Evolutionary conservation across 352 stramenopile species (phyloP), one percentile per base, ranked within the genome.

Genomic region (Phytopythium boreale): DNA sequence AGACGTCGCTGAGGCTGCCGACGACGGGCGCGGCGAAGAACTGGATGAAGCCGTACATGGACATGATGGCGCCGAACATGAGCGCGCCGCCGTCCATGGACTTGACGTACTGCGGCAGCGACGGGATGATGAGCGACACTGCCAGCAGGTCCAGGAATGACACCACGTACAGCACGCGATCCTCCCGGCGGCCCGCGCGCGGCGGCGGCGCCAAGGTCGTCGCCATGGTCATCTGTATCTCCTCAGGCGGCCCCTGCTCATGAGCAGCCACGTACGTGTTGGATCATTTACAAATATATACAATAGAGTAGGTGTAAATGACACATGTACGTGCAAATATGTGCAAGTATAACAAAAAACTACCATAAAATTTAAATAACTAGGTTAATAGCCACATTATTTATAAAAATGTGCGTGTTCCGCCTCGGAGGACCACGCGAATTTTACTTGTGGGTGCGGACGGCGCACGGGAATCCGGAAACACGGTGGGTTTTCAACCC

Each of bases 111-210:
- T 87, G 85, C 29, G 83, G 67, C 24, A 94, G 77, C 46, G 86
- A 92, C 20, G 86, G 86, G 63, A 94, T 87, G 67, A 94, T 92
- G 82, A 94, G 87, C 50, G 86, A 94, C 22, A 94, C 83, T 24
- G 77, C 84, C 59, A 94, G 57, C 63, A 94, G 84, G 68, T 94
- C 86, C 51, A 94, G 70, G 70, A 94, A 92, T 10, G 86, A 90
- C 51, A 92, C 81, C 27, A 84, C 68, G 64, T 89, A 94, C 24
- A 94, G 77, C 67, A 92, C 78, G 34, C 75, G 67, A 60, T 55
- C 52, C 26, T 49, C 52, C 57, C 63, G 3, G 59, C 24, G 56
- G 22, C 22, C 11, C 22, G 47, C 47, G 9, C 3, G 20, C 10
- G 44, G 24, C 59, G 27, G 26, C 37, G 24, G 39, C 39, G 39